Conservation (phyloP, 768 basidiomycete genomes). For the Rubroboletus pulcherrimus region DNA sequence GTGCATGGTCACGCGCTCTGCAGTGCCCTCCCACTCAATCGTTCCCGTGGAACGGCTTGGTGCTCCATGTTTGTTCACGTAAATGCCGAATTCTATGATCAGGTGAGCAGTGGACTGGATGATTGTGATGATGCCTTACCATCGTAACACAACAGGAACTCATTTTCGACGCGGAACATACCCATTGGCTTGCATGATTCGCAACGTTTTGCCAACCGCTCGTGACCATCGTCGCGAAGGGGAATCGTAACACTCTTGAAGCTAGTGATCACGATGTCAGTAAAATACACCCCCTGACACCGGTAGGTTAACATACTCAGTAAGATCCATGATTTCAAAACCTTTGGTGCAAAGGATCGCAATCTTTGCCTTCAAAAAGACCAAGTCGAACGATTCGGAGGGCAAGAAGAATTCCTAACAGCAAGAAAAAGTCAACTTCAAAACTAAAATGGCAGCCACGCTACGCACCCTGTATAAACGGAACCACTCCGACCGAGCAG, state of each 20-base stretch:
- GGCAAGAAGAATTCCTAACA: slow-evolving; percentile 85
- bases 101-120: slow-evolving; percentile 2
- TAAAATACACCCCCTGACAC: background rate
- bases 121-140: slow-evolving; percentile 43
- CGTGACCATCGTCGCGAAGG: slow-evolving; percentile 67
- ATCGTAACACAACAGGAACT: slow-evolving; percentile 87
- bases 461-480: slow-evolving; percentile 68
- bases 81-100: slow-evolving; percentile 78
- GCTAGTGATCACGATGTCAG: slow-evolving; percentile 34
- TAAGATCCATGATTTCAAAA: slow-evolving; percentile 96
- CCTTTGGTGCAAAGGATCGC: slow-evolving; percentile 91
- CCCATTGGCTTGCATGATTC: slow-evolving; percentile 80
- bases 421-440: background rate
- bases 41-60: slow-evolving; percentile 66
- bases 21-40: slow-evolving; percentile 94
- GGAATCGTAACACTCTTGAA: slow-evolving; percentile 90
- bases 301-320: slow-evolving; percentile 56
- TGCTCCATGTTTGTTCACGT: slow-evolving; percentile 89
- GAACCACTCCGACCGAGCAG: slow-evolving; percentile 91
- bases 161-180: slow-evolving; percentile 87
- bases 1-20: slow-evolving; percentile 85
- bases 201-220: slow-evolving; percentile 73
- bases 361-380: slow-evolving; percentile 91
- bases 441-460: background rate
- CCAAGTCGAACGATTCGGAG: slow-evolving; percentile 84